Percentiles rank a stretch among this genome's conserved stretches.
Conservation (phyloP, 306 rosid genomes). For the Prunus campanulata region DNA sequence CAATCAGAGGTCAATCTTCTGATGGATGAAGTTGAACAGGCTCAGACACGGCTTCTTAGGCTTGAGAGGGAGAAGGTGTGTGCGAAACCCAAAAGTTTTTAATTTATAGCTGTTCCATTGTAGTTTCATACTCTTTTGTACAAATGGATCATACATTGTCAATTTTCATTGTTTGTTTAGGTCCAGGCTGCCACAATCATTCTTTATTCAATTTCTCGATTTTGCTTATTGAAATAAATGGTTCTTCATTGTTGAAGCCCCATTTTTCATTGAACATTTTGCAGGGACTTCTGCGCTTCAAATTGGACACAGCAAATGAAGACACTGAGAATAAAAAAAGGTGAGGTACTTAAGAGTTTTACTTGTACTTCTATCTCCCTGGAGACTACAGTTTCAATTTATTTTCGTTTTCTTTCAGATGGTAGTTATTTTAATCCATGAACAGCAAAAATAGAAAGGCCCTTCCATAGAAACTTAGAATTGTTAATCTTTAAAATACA, state of each 20-base stretch:
- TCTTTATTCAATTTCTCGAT: neutral
- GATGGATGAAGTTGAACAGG: constrained; percentile 68
- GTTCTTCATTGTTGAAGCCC: neutral
- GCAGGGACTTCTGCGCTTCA: constrained; percentile 84
- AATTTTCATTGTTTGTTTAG: neutral
- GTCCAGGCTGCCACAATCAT: neutral
- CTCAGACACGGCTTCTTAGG: constrained; percentile 60
- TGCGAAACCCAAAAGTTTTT: neutral
- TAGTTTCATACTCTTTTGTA: neutral
- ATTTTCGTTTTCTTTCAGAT: neutral
- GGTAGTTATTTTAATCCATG: neutral
- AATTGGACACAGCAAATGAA: constrained; percentile 75
- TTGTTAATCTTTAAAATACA: neutral
- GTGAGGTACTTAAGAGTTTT: constrained; percentile 31
- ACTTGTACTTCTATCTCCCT: neutral
- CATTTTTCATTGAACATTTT: constrained; percentile 2
- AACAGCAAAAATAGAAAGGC: neutral
- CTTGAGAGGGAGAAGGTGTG: constrained; percentile 64
- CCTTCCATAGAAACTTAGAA: neutral
- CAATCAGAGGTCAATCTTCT: constrained; percentile 75
- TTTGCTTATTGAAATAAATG: neutral
- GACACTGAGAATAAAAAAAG: constrained; percentile 71
- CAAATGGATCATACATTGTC: neutral
- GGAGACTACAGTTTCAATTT: neutral
- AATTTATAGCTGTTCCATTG: neutral